Conservation (phyloP, 2,329 filamentous ascomycete genomes). For the Cryphonectria naterciae region DNA sequence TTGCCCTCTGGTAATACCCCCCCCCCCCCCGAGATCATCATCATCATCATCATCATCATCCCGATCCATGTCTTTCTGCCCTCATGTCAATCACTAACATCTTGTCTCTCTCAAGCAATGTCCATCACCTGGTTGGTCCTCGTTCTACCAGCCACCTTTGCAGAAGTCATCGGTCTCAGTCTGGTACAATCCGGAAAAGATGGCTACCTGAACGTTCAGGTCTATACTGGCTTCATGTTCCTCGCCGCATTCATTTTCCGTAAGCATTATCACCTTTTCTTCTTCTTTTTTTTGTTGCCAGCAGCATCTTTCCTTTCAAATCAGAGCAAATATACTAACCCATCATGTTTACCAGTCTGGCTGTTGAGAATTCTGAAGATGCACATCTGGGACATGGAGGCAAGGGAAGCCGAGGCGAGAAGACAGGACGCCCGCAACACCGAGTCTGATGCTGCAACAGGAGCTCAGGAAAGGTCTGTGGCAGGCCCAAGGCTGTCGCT, state of each 20-base stretch:
- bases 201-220: slow-evolving; percentile 56
- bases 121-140: slow-evolving; percentile 75
- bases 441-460: slow-evolving; percentile 28
- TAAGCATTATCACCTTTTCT: slow-evolving; percentile 33
- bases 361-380: slow-evolving; percentile 49
- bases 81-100: not conserved
- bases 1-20: slow-evolving; percentile 60
- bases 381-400: slow-evolving; percentile 41
- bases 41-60: not conserved
- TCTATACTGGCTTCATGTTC: slow-evolving; percentile 67
- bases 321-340: slow-evolving; percentile 14
- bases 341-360: slow-evolving; percentile 41
- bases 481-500: slow-evolving; percentile 1
- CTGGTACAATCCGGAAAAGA: slow-evolving; percentile 49
- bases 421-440: slow-evolving; percentile 37
- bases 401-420: slow-evolving; percentile 36
- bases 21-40: too few species aligned
- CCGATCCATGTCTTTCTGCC: too few species aligned
- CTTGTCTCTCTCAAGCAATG: slow-evolving; percentile 44
- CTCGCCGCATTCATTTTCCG: slow-evolving; percentile 55
- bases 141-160: slow-evolving; percentile 71
- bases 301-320: not conserved
- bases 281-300: too few species aligned
- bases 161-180: slow-evolving; percentile 65
- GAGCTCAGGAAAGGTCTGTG: not conserved